Percentiles rank a stretch among this genome's conserved stretches.
Evolutionary conservation across 2,329 filamentous ascomycete genomes (phyloP).

Genomic region (Colletotrichum orchidophilum): DNA sequence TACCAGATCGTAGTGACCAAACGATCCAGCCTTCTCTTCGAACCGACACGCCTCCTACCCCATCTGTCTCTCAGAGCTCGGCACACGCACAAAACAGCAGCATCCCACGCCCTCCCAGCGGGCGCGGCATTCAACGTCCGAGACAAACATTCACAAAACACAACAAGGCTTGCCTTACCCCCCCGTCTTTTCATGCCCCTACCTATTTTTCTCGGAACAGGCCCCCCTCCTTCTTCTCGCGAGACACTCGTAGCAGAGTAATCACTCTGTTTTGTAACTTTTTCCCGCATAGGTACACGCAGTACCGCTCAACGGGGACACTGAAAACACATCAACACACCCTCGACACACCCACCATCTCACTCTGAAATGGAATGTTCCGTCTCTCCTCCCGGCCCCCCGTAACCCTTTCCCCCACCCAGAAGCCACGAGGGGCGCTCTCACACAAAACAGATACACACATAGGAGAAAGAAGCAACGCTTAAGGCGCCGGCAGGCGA

Average conservation of each 20-base stretch:
- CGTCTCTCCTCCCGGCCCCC: neutral
- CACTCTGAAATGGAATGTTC: neutral
- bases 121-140: neutral
- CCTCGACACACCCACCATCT: neutral
- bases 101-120: neutral
- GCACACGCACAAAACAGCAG: neutral
- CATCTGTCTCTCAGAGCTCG: neutral
- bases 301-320: neutral
- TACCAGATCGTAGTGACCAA: neutral
- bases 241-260: neutral
- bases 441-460: neutral
- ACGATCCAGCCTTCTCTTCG: neutral
- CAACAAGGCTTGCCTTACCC: neutral
- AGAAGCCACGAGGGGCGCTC: constrained; percentile 6
- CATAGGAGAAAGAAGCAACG: neutral
- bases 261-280: neutral
- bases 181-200: neutral
- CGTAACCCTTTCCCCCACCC: neutral
- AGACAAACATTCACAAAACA: constrained; percentile 11
- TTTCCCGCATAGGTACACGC: neutral
- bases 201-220: neutral
- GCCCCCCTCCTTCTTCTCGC: neutral
- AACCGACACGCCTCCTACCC: neutral
- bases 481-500: neutral
- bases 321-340: neutral